phyloP scores from a whole-genome alignment of 2,329 filamentous ascomycete genomes.

The Fusarium chuoi region DNA sequence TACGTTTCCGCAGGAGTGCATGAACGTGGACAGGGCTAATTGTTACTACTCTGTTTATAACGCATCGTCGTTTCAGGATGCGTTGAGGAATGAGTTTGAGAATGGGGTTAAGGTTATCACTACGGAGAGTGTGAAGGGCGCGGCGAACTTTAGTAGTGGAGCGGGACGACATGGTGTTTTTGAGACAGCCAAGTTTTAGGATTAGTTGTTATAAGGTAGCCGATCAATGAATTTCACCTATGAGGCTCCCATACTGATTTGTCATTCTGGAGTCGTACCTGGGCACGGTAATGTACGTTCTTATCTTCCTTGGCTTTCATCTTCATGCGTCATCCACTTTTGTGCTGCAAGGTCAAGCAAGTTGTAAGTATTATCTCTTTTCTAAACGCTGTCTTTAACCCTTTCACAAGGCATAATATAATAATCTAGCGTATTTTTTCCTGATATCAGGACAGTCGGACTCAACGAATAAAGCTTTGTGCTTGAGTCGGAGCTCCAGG shows the following conservation, averaged over 20 bases:
- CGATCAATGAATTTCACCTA: not conserved
- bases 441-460: not conserved
- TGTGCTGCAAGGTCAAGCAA: not conserved
- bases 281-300: accelerated
- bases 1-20: conserved; percentile 3
- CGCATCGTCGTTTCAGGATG: conserved; percentile 4
- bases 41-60: conserved; percentile 9
- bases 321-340: not conserved
- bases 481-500: too few species aligned
- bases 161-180: conserved; percentile 1
- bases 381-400: not conserved
- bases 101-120: not conserved
- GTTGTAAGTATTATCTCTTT: too few species aligned
- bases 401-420: not conserved
- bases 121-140: conserved; percentile 7
- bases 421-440: not conserved
- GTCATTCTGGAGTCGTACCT: too few species aligned
- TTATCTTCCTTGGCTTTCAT: not conserved
- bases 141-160: not conserved
- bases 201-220: not conserved
- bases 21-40: conserved; percentile 1
- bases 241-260: too few species aligned
- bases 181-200: not conserved
- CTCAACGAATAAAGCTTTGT: too few species aligned
- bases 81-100: conserved; percentile 18